Percentiles rank a stretch among this genome's conserved stretches.
These are phyloP conservation scores for Aspergillus melleus DNA, from an alignment of 2,329 filamentous ascomycete genomes.

Conservation along the genomic window DNA sequence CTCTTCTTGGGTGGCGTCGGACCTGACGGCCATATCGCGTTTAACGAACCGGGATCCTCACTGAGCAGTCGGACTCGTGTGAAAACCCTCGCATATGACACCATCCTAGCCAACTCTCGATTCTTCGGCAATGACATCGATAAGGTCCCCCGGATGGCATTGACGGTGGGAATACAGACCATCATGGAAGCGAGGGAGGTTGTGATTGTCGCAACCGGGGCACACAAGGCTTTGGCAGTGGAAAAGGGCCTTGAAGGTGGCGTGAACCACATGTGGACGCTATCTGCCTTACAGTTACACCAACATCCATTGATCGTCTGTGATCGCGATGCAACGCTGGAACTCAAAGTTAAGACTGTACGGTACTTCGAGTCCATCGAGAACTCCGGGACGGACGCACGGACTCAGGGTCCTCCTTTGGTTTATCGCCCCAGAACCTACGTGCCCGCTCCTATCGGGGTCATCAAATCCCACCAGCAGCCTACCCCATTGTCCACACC, in stretches of 20 bases:
- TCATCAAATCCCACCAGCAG: constrained; percentile 25
- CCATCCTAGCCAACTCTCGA: constrained; percentile 78
- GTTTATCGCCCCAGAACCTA: constrained; percentile 42
- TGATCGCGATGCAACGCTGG: constrained; percentile 75
- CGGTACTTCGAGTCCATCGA: constrained; percentile 74
- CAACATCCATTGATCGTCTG: constrained; percentile 79
- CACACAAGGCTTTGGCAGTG: constrained; percentile 76
- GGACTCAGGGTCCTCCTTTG: constrained; percentile 45
- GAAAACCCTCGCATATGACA: constrained; percentile 85
- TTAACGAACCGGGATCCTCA: constrained; percentile 85
- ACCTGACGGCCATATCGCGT: constrained; percentile 83
- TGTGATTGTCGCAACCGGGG: constrained; percentile 77
- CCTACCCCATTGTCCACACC: constrained; percentile 30
- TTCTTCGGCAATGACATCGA: constrained; percentile 76
- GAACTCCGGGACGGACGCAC: constrained; percentile 56
- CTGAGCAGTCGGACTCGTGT: constrained; percentile 76
- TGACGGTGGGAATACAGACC: constrained; percentile 83
- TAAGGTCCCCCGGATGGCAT: constrained; percentile 75
- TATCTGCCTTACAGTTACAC: constrained; percentile 78
- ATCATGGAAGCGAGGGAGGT: constrained; percentile 80
- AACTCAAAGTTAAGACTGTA: constrained; percentile 73
- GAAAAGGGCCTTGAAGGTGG: constrained; percentile 79
- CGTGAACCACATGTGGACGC: constrained; percentile 88
- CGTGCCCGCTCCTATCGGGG: constrained; percentile 30
- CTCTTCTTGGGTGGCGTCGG: constrained; percentile 84